phyloP scores from a whole-genome alignment of 2,329 filamentous ascomycete species.

The Sporothrix inflata region DNA sequence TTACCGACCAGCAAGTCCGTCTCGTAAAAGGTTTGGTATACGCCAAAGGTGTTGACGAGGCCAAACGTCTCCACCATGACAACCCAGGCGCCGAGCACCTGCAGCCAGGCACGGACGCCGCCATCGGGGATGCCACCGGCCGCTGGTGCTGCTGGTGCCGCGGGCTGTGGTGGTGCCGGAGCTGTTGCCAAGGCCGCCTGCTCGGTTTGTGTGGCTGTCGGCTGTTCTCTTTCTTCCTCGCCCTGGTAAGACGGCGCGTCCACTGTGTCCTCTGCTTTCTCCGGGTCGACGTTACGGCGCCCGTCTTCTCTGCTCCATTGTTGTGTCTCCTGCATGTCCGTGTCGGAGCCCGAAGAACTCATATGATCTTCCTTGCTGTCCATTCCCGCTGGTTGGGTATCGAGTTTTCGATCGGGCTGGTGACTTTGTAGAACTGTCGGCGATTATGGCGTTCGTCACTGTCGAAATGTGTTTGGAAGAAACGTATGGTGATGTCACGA shows the following conservation, averaged over 20 bases:
- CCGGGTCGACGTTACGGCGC: neutral
- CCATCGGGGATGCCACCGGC: constrained; percentile 39
- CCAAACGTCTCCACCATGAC: constrained; percentile 46
- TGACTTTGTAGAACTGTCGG: no score
- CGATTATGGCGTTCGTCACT: no score
- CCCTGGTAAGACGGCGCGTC: neutral
- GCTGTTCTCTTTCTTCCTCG: neutral
- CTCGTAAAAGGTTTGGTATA: constrained; percentile 52
- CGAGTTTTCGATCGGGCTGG: no score
- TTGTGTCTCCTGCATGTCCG: neutral
- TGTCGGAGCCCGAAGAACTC: neutral
- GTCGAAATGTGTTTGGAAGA: no score
- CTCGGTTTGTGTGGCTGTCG: neutral
- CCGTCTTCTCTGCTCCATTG: neutral
- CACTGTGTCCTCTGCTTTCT: constrained; percentile 11
- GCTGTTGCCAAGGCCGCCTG: neutral
- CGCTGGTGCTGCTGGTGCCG: neutral
- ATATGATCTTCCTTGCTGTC: neutral
- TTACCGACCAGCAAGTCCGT: constrained; percentile 40
- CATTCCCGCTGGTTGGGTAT: neutral
- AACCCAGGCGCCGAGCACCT: constrained; percentile 46
- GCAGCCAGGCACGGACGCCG: constrained; percentile 46
- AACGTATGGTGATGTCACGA: no score
- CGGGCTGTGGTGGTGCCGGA: neutral
- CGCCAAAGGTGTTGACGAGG: constrained; percentile 50